Base-by-base conservation (phyloP, 345 rosid species). In the Punica granatum region DNA sequence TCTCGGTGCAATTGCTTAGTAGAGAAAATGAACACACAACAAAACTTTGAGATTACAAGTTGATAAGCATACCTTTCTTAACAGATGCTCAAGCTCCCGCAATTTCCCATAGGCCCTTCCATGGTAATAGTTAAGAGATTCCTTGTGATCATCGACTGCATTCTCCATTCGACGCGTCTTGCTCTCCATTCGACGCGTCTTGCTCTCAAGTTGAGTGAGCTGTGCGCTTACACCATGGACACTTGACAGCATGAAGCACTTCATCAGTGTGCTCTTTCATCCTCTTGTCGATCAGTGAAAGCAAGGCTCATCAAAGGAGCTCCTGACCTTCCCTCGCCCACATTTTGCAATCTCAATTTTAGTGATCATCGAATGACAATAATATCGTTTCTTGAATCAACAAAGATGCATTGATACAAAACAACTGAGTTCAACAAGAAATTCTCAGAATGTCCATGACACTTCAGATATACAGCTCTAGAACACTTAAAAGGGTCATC, bases 151-250 rank as follows among this genome's bases (percentile, higher is more conserved):
- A 13, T 80, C 85, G 42, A 80, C 60, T 10, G 80, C 30, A 69
- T 71, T 77, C 73, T 83, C 90, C 39, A 80, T 48, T 56, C 26
- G 76, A 21, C 64, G 77, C 0, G n/a, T n/a, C n/a, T n/a, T n/a
- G n/a, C n/a, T n/a, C n/a, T n/a, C n/a, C n/a, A n/a, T n/a, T n/a
- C n/a, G n/a, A n/a, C n/a, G n/a, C n/a, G 69, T 75, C 71, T 78
- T 76, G 66, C 71, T 80, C 79, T 86, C 91, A 72, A 84, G 60
- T 65, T 80, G 86, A 65, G 84, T 70, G 4, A 84, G 70, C 49
- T 78, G 73, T 10, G 86, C 80, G 48, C 78, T 80, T 14, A 86
- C 71, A 36, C 79, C 71, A 53, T n/a, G n/a, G n/a, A n/a, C n/a
- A n/a, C n/a, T 79, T 79, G 66, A 84, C 76, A 1, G 81, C 76